These are phyloP conservation scores for Podila epigama DNA, from an alignment of 192 early-diverging fungal genomes.

Conservation along the genomic window DNA sequence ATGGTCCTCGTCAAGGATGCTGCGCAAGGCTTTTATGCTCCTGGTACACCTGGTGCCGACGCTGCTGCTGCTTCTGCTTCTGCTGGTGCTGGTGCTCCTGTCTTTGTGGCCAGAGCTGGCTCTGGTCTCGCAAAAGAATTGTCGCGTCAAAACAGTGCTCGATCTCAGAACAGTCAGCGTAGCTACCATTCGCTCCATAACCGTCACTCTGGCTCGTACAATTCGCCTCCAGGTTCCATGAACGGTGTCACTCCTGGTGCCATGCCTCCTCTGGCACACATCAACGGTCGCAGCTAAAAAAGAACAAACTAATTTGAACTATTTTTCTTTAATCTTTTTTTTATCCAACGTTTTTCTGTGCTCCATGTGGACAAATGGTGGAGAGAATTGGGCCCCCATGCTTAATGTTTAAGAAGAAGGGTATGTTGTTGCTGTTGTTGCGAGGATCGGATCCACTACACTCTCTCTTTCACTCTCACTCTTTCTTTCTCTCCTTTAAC, in stretches of 20 bases:
- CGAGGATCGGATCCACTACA: too few relatives aligned
- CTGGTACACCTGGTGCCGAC: conserved; percentile 10
- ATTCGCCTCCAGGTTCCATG: conserved; percentile 6
- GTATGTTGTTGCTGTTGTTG: too few relatives aligned
- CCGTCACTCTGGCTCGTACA: conserved; percentile 27
- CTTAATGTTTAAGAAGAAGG: too few relatives aligned
- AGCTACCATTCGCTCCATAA: conserved; percentile 10
- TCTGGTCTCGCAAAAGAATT: conserved; percentile 4
- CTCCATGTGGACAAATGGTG: too few relatives aligned
- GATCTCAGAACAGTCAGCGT: conserved; percentile 30
- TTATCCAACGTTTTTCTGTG: too few relatives aligned
- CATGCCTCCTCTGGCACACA: conserved; percentile 33
- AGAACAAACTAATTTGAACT: background rate
- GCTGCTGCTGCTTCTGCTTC: background rate
- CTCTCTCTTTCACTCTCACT: too few relatives aligned
- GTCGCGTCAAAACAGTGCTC: conserved; percentile 23
- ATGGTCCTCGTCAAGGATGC: conserved; percentile 50
- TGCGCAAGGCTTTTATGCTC: conserved; percentile 43
- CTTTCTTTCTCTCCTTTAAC: too few relatives aligned
- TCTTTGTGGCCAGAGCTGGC: conserved; percentile 18
- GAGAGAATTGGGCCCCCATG: too few relatives aligned
- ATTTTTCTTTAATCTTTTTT: too few relatives aligned
- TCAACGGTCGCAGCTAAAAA: conserved; percentile 15
- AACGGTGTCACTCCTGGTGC: conserved; percentile 21
- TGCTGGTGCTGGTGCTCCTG: conserved; percentile 1